phyloP scores from a whole-genome alignment of 2,329 filamentous ascomycete species.

The Didymella keratinophila region DNA sequence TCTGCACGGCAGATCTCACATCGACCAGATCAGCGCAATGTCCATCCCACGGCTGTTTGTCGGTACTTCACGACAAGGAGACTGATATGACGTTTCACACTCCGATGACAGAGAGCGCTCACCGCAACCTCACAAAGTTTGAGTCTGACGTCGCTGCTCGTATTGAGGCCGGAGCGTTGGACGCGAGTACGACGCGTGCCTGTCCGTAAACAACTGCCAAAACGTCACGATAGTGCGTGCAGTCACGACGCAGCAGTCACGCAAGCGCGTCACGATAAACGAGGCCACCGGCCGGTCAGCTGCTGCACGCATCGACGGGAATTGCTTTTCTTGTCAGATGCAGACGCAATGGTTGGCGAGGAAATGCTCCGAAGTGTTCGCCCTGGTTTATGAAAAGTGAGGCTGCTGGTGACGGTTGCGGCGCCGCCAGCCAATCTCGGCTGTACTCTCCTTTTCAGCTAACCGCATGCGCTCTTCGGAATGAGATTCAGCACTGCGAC shows the following conservation, averaged over 20 bases:
- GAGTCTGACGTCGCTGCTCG: not conserved
- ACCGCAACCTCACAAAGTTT: slow-evolving; percentile 4
- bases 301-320: slow-evolving; percentile 21
- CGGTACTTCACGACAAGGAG: slow-evolving; percentile 8
- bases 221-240: slow-evolving; percentile 2
- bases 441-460: slow-evolving; percentile 15
- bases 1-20: slow-evolving; percentile 11
- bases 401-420: slow-evolving; percentile 38
- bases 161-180: slow-evolving; percentile 6
- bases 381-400: slow-evolving; percentile 44
- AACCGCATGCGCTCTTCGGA: slow-evolving; percentile 27
- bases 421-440: slow-evolving; percentile 37
- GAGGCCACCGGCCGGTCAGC: slow-evolving; percentile 22
- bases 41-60: slow-evolving; percentile 19
- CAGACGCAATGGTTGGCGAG: slow-evolving; percentile 21
- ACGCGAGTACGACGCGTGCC: slow-evolving; percentile 13
- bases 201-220: slow-evolving; percentile 9
- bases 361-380: slow-evolving; percentile 30
- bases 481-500: slow-evolving; percentile 27
- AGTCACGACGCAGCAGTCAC: not conserved
- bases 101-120: slow-evolving; percentile 2
- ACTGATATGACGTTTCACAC: slow-evolving; percentile 15
- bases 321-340: slow-evolving; percentile 19
- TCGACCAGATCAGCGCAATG: slow-evolving; percentile 14
- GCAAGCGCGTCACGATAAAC: slow-evolving; percentile 9